Evolutionary conservation across 108 stramenopile species (phyloP), one percentile per base, ranked within the genome.

Genomic region (Stephanodiscus minutulus): DNA sequence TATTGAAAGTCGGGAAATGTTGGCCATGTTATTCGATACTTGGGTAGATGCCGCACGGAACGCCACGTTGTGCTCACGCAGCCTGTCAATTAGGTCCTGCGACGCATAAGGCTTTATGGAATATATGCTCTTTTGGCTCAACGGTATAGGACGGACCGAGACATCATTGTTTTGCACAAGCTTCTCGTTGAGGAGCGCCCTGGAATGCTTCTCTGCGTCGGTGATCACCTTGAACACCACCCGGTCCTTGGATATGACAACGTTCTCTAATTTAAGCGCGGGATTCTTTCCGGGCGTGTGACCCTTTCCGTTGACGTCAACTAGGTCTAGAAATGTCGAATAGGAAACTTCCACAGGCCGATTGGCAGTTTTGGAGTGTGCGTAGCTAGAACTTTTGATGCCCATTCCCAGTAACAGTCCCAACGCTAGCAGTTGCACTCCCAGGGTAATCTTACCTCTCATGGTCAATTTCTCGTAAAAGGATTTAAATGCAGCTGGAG

Each of bases 271-370:
- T 66, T 61, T 69, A 35, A 76, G 72, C 2, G 80, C 69, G 28
- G 71, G 72, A 50, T 82, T 31, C 65, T 79, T 72, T 0, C 76
- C 81, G 12, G 72, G 65, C 5, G 20, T 52, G 43, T 75, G 76
- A 37, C 77, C 70, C 66, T 77, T 79, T 21, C 76, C 77, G 43
- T 75, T 85, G 39, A 75, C 58, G 47, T 88, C 88, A 4, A 82
- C 83, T 39, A 92, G 73, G 58, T 90, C 88, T 74, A 92, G 69
- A 66, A 93, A 93, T 20, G 64, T 77, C 53, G 85, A 86, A 79
- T 90, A 92, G 0, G 84, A 55, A 15, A 92, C 65, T 68, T 92
- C 90, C 21, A 88, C 72, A 4, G 87, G 87, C 22, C 82, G 72
- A 31, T 67, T 73, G 55, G 75, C 74, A 54, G 44, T 47, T 10